These are phyloP conservation scores for Trichophyton simii DNA, from an alignment of 2,329 filamentous ascomycete genomes.

Conservation along the genomic window DNA sequence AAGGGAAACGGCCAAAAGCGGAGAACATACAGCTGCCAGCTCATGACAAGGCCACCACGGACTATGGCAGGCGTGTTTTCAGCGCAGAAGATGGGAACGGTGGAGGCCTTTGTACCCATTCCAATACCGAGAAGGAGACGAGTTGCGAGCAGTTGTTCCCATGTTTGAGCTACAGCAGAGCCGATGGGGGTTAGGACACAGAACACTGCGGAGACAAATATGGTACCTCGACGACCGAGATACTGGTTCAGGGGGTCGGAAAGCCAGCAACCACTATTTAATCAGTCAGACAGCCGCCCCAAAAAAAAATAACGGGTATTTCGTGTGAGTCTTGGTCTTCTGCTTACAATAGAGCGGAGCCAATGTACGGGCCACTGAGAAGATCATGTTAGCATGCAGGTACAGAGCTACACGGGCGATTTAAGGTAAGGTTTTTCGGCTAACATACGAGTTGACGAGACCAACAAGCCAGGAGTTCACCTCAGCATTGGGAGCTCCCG, in stretches of 20 bases:
- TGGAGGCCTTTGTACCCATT: conserved; percentile 50
- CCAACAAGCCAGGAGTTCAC: conserved; percentile 51
- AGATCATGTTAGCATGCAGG: conserved; percentile 7
- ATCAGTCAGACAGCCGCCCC: not conserved
- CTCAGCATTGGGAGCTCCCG: conserved; percentile 25
- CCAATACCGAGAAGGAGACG: conserved; percentile 48
- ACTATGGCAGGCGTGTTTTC: conserved; percentile 45
- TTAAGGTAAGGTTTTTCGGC: conserved; percentile 33
- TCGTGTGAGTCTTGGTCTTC: not conserved
- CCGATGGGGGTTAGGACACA: conserved; percentile 57
- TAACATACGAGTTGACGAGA: conserved; percentile 44
- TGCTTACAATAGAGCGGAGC: conserved; percentile 37
- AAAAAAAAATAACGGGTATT: not conserved
- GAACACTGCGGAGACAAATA: conserved; percentile 52
- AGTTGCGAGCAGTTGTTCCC: conserved; percentile 45
- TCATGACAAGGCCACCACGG: conserved; percentile 46
- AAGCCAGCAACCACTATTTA: conserved; percentile 49
- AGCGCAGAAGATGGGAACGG: conserved; percentile 43
- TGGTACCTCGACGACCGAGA: conserved; percentile 50
- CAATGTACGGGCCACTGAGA: conserved; percentile 40
- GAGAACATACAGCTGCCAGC: conserved; percentile 35
- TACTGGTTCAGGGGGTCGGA: conserved; percentile 51
- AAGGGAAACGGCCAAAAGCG: no score
- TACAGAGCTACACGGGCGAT: conserved; percentile 5
- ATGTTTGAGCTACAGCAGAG: conserved; percentile 48